A percentile compares a stretch with the other conserved stretches of the same genome.
phyloP scores from a whole-genome alignment of 2,329 filamentous ascomycete genomes.

The Boeremia lycopersici region DNA sequence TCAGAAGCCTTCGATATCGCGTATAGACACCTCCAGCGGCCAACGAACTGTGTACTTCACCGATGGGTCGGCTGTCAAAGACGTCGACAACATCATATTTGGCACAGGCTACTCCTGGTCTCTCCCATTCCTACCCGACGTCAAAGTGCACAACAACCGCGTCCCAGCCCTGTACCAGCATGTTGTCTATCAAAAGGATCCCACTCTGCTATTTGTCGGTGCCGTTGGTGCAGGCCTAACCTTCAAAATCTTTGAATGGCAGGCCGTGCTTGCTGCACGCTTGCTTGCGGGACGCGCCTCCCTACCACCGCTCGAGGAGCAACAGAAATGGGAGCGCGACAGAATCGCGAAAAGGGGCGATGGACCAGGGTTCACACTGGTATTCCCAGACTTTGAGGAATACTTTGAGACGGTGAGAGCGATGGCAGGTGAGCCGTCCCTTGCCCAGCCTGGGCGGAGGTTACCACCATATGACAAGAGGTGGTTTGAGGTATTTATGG shows the following conservation, averaged over 20 bases:
- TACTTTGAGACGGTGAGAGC: constrained; percentile 65
- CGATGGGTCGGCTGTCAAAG: constrained; percentile 58
- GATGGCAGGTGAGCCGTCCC: constrained; percentile 55
- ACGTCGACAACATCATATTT: constrained; percentile 68
- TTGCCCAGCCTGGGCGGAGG: constrained; percentile 52
- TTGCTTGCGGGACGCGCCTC: constrained; percentile 61
- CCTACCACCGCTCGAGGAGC: constrained; percentile 58
- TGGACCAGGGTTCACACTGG: constrained; percentile 60
- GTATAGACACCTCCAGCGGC: constrained; percentile 43
- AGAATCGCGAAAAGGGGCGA: constrained; percentile 62
- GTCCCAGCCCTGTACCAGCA: constrained; percentile 64
- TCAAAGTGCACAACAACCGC: constrained; percentile 61
- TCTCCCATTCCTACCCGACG: constrained; percentile 59
- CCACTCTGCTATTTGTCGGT: constrained; percentile 63
- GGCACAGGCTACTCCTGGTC: constrained; percentile 71
- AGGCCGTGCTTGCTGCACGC: constrained; percentile 66
- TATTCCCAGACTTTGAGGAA: constrained; percentile 67
- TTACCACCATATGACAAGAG: constrained; percentile 51
- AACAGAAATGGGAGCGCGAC: constrained; percentile 63
- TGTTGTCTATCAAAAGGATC: constrained; percentile 61
- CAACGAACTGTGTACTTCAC: constrained; percentile 60
- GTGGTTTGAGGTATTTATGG: constrained; percentile 60
- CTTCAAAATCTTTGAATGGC: constrained; percentile 73
- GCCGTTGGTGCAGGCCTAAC: constrained; percentile 61
- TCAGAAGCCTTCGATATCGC: constrained; percentile 56